Conservation (phyloP, 2,329 filamentous ascomycete genomes). For the Stylonectria norvegica region DNA sequence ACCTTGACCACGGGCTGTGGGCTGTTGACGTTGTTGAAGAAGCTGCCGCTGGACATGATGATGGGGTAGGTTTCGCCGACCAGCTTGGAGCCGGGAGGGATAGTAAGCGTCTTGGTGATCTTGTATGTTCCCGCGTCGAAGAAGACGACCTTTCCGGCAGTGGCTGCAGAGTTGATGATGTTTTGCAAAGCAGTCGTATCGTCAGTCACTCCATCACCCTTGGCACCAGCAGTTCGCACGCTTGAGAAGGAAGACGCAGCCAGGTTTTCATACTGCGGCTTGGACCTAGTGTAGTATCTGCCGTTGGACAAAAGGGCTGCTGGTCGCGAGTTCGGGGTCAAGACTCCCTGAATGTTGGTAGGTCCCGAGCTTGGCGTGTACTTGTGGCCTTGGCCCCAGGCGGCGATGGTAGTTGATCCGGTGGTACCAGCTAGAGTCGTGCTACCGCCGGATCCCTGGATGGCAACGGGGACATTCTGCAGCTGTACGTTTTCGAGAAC, state of each 20-base stretch:
- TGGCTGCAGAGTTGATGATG: constrained; percentile 24
- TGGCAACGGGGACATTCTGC: neutral
- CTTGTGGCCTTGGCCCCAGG: neutral
- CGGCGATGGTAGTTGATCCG: neutral
- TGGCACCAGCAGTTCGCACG: neutral
- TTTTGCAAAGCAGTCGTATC: constrained; percentile 42
- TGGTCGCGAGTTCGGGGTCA: neutral
- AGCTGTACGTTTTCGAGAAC: neutral
- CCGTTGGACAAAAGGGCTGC: neutral
- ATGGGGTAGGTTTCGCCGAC: constrained; percentile 45
- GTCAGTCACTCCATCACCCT: constrained; percentile 66
- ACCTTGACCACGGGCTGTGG: constrained; percentile 57
- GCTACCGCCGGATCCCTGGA: neutral
- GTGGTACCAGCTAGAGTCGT: neutral
- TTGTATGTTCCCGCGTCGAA: constrained; percentile 36
- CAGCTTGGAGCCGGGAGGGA: constrained; percentile 44
- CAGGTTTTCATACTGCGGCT: neutral
- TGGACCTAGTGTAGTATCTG: neutral
- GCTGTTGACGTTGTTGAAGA: constrained; percentile 47
- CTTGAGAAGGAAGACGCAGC: neutral
- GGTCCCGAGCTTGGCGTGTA: neutral
- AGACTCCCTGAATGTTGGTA: neutral
- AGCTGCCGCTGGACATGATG: constrained; percentile 48
- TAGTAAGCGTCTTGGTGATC: constrained; percentile 42
- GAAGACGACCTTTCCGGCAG: constrained; percentile 25